Evolutionary conservation across 1,284 basidiomycete species (phyloP).

Genomic region (Apiotrichum veenhuisii): DNA sequence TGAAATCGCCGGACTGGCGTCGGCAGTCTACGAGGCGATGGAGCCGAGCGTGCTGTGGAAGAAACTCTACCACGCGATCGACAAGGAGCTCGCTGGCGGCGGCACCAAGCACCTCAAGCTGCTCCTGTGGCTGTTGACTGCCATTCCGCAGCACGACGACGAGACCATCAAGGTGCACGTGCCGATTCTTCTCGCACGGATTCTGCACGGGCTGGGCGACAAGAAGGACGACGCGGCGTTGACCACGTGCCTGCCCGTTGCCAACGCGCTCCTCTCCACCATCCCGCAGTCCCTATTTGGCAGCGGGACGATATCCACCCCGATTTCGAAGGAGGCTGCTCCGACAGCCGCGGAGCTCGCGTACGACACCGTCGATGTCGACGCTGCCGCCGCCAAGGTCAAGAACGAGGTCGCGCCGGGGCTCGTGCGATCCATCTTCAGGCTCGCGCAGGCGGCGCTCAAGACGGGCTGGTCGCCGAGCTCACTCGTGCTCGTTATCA

Average conservation of each 20-base stretch:
- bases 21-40: conserved; percentile 84
- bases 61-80: conserved; percentile 56
- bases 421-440: conserved; percentile 25
- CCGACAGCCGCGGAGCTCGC: conserved; percentile 7
- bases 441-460: conserved; percentile 9
- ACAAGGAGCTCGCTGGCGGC: conserved; percentile 50
- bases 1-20: conserved; percentile 76
- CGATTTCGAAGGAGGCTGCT: not conserved
- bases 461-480: conserved; percentile 3
- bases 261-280: conserved; percentile 8
- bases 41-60: conserved; percentile 88
- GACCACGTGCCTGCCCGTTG: conserved; percentile 2
- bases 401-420: conserved; percentile 16
- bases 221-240: conserved; percentile 1
- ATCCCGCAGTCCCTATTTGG: conserved; percentile 10
- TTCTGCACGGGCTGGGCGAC: conserved; percentile 12
- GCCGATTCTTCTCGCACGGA: conserved; percentile 24
- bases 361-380: not conserved
- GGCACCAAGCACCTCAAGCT: conserved; percentile 37
- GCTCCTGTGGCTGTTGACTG: conserved; percentile 49
- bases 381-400: conserved; percentile 9
- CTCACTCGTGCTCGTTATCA: conserved; percentile 13
- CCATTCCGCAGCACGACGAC: conserved; percentile 53
- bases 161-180: conserved; percentile 41
- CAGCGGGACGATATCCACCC: not conserved